Base-by-base conservation (phyloP, 148 eudicot genomes). In the Silene uniflora region DNA sequence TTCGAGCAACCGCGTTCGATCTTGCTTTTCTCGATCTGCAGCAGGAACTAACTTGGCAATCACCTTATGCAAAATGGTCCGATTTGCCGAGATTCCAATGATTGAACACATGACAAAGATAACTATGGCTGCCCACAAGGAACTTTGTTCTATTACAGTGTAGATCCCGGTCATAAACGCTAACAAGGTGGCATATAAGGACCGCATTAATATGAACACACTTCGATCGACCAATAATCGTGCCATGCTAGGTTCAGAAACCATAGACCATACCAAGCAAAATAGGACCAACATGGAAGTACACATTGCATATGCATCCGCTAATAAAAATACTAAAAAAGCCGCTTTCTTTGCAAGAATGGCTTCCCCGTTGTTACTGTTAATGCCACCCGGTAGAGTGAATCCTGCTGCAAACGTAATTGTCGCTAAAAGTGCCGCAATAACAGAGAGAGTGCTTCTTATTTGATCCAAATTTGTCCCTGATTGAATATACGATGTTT, bases 121-220 rank as follows among this genome's bases (percentile, higher is more conserved):
- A 56, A 55, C 5, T 13, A 52, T 52, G 12, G 56, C 56, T 11
- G 56, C 56, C 56, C 56, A 52, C 5, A 52, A 14, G 56, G 56
- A 13, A 12, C 17, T 14, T 3, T 52, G 56, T 52, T 16, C 5
- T 11, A 52, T 52, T 52, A 62, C 68, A 3, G 75, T 52, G 24
- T 71, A 77, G 3, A 63, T 69, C 3, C 71, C 80, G 3, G 70
- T 46, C 60, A 77, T 63, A 39, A 77, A 71, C 12, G 75, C 70
- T 54, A 71, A 69, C 1, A 71, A 1, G 1, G 80, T 77, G 5
- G 70, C 75, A n/a, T 47, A 47, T 16, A 77, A 69, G 1, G 80
- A 22, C 7, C 19, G 60, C 42, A 61, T 68, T 1, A 77, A 39
- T 35, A 77, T 22, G 3, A 44, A 11, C n/a, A 77, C 35, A 14